Conservation (phyloP, 2,329 filamentous ascomycete genomes). For the Sarocladium brachiariae region DNA sequence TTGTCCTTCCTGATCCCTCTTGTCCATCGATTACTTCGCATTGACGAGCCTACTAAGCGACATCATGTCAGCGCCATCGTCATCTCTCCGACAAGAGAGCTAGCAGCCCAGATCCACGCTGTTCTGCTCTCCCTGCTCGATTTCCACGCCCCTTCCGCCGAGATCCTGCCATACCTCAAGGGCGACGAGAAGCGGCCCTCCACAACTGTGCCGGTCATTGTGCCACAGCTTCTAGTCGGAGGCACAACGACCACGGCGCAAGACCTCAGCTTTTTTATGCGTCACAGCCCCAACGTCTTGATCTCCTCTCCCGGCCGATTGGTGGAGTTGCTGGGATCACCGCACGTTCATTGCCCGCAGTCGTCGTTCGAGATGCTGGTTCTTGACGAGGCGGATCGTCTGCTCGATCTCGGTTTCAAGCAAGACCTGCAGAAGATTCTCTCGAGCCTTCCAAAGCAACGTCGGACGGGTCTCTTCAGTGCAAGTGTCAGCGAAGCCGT, state of each 20-base stretch:
- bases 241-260: constrained; percentile 75
- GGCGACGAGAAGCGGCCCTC: constrained; percentile 49
- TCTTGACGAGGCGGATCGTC: constrained; percentile 86
- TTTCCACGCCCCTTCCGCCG: constrained; percentile 76
- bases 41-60: constrained; percentile 77
- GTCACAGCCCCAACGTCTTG: constrained; percentile 78
- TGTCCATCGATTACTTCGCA: constrained; percentile 71
- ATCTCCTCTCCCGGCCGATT: constrained; percentile 88
- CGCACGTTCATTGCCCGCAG: constrained; percentile 79
- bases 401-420: constrained; percentile 92
- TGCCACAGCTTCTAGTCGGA: constrained; percentile 84
- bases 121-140: constrained; percentile 70
- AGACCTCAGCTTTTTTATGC: constrained; percentile 79
- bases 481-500: constrained; percentile 95
- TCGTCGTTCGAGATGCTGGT: constrained; percentile 89
- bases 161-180: constrained; percentile 47
- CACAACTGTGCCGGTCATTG: constrained; percentile 45
- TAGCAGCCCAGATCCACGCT: constrained; percentile 83
- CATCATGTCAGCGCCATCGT: constrained; percentile 88
- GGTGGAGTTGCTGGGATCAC: constrained; percentile 78
- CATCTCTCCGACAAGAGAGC: constrained; percentile 82
- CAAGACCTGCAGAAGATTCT: constrained; percentile 83
- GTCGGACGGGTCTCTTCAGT: constrained; percentile 88
- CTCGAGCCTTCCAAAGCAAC: constrained; percentile 79
- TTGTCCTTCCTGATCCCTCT: constrained; percentile 79